Base-by-base conservation (phyloP, 331 rosid genomes). In the Telfairia occidentalis region DNA sequence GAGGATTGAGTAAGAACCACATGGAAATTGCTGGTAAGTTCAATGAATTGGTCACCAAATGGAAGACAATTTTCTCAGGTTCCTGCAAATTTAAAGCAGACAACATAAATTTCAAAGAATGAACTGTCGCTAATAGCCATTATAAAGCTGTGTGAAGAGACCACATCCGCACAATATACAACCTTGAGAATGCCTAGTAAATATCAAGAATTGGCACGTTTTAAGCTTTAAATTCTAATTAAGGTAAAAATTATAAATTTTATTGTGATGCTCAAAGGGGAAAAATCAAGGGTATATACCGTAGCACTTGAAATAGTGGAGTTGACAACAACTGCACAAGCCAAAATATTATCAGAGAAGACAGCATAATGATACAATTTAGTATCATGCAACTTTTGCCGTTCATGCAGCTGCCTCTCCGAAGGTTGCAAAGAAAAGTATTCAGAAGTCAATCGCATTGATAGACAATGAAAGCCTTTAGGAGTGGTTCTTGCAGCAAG, bases 341-440 rank as follows among this genome's bases (percentile, higher is more conserved):
- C 97, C 80, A 96, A 86, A 89, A 96, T 79, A 84, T 92, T 96
- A 87, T 96, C 97, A 16, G 99, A 92, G 91, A 96, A 96, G 77
- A 96, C 88, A 78, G 84, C 97, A 89, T 87, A 96, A 84, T 96
- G 99, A 83, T 89, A 37, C 66, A 90, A 88, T 60, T 83, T 55
- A 13, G 86, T 78, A 78, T 92, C 91, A 74, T 86, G 80, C 86
- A 90, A 79, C 82, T 76, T 90, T 61, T 90, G 81, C 75, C 84
- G 92, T 75, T 84, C 80, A 57, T 85, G 88, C 72, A 87, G 80
- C 81, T 63, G 82, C 80, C 92, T 85, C 61, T 92, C 88, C 82
- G 76, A 82, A 35, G 92, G 90, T 70, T 71, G 84, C 84, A 87
- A 81, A 76, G 90, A 73, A 76, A 90, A 96, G 87, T 85, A 96